phyloP scores from a whole-genome alignment of 2,329 filamentous ascomycete genomes.

The Ophiostoma montium region DNA sequence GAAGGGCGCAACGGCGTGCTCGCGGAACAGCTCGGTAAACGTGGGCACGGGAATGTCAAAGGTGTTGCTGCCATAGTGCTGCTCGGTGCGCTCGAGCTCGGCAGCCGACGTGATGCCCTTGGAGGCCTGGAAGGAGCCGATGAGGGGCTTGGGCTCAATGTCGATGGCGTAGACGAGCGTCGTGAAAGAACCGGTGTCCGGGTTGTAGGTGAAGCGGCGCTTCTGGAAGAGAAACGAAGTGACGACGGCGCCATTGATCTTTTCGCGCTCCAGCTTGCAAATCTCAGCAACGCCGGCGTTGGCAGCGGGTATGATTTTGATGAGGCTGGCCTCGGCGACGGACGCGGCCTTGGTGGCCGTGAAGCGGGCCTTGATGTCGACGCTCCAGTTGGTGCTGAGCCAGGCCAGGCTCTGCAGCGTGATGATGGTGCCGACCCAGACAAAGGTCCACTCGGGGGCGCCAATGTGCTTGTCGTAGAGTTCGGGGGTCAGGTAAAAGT shows the following conservation, averaged over 20 bases:
- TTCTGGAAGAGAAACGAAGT: slow-evolving; percentile 95
- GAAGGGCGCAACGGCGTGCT: slow-evolving; percentile 96
- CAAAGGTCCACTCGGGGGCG: slow-evolving; percentile 95
- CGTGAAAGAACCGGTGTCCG: slow-evolving; percentile 58
- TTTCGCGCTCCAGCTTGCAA: slow-evolving; percentile 65
- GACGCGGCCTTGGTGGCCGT: slow-evolving; percentile 58
- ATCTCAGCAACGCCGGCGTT: slow-evolving; percentile 88
- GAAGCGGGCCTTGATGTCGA: slow-evolving; percentile 70
- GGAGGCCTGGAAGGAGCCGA: slow-evolving; percentile 66
- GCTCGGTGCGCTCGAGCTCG: slow-evolving; percentile 68
- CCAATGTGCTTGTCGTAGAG: slow-evolving; percentile 85
- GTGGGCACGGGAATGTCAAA: slow-evolving; percentile 97
- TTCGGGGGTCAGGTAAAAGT: slow-evolving; percentile 69
- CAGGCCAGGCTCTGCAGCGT: slow-evolving; percentile 79
- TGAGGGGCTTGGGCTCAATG: slow-evolving; percentile 62
- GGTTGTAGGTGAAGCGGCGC: slow-evolving; percentile 78
- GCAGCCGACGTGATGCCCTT: slow-evolving; percentile 58
- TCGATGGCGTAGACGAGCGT: slow-evolving; percentile 78
- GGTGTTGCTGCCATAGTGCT: slow-evolving; percentile 90
- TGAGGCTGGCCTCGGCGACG: slow-evolving; percentile 63
- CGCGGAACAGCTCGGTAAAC: slow-evolving; percentile 91
- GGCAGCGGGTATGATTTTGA: slow-evolving; percentile 81
- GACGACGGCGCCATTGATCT: slow-evolving; percentile 59
- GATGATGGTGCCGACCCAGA: slow-evolving; percentile 79
- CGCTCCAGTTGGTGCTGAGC: slow-evolving; percentile 96